Percentiles rank a stretch among this genome's conserved stretches.
These are phyloP conservation scores for Neurospora cerealis DNA, from an alignment of 495 filamentous ascomycete species.

Conservation along the genomic window DNA sequence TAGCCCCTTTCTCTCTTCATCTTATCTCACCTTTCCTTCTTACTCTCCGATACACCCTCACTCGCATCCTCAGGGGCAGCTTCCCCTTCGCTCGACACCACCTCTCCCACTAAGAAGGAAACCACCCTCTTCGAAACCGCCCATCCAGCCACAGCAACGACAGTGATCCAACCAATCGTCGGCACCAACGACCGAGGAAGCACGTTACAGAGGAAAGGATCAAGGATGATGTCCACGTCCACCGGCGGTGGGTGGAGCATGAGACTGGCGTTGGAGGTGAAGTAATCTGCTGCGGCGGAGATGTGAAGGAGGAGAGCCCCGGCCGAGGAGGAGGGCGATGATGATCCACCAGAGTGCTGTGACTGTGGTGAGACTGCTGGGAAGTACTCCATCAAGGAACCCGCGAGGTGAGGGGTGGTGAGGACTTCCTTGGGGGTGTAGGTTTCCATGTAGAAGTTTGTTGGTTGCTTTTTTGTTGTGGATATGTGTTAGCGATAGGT, in stretches of 20 bases:
- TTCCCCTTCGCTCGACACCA: slow-evolving; percentile 10
- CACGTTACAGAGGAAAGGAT: slow-evolving; percentile 68
- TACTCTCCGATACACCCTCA: background rate
- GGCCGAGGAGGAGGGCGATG: slow-evolving; percentile 50
- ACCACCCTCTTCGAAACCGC: slow-evolving; percentile 19
- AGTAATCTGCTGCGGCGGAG: slow-evolving; percentile 73
- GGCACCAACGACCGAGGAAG: slow-evolving; percentile 61
- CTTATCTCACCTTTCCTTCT: slow-evolving; percentile 23
- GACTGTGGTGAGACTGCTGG: background rate
- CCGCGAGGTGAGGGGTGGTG: slow-evolving; percentile 48
- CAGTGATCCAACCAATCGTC: slow-evolving; percentile 49
- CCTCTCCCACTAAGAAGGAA: slow-evolving; percentile 8
- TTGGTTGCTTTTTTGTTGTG: slow-evolving; percentile 62
- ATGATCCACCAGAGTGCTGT: background rate
- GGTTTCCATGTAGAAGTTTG: slow-evolving; percentile 59
- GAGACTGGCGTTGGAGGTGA: slow-evolving; percentile 56
- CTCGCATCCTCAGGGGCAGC: slow-evolving; percentile 4
- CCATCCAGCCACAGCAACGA: slow-evolving; percentile 38
- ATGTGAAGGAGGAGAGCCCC: slow-evolving; percentile 61
- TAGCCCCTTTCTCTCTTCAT: background rate
- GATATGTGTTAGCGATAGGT: slow-evolving; percentile 1
- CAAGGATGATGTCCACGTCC: slow-evolving; percentile 77
- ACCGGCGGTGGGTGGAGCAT: slow-evolving; percentile 72
- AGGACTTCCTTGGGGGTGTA: slow-evolving; percentile 50
- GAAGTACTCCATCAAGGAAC: slow-evolving; percentile 55